These are phyloP conservation scores for Globisporangium yorkense DNA, from an alignment of 352 stramenopile species.

Conservation along the genomic window DNA sequence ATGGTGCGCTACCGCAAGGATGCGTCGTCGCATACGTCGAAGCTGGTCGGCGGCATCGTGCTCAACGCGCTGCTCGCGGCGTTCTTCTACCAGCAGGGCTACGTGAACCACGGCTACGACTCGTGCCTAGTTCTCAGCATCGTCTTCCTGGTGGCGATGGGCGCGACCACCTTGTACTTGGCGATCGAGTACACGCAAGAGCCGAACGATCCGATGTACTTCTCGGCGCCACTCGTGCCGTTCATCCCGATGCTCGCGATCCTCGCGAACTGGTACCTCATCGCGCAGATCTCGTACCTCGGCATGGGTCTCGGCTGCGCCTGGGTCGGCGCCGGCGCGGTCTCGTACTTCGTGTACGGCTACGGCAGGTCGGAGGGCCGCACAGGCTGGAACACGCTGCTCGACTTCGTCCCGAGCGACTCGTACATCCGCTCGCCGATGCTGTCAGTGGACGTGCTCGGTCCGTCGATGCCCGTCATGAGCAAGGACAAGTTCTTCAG, in stretches of 20 bases:
- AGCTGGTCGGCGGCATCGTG: constrained; percentile 41
- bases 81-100: constrained; percentile 74
- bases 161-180: constrained; percentile 24
- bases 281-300: constrained; percentile 46
- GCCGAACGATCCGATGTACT: constrained; percentile 36
- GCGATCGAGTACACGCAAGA: constrained; percentile 61
- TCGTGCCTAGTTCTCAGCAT: constrained; percentile 35
- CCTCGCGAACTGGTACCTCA: constrained; percentile 66
- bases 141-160: constrained; percentile 37
- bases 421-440: constrained; percentile 44
- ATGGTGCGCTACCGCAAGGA: constrained; percentile 62
- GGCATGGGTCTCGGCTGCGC: constrained; percentile 43
- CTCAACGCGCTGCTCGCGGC: constrained; percentile 26
- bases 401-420: constrained; percentile 41
- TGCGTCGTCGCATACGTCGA: constrained; percentile 35
- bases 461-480: constrained; percentile 20
- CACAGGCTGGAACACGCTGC: constrained; percentile 41
- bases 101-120: constrained; percentile 33
- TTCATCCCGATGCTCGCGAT: constrained; percentile 54
- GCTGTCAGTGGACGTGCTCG: constrained; percentile 46
- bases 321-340: constrained; percentile 48
- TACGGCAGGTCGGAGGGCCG: constrained; percentile 60
- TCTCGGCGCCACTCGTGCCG: constrained; percentile 59
- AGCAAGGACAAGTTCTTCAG: constrained; percentile 26
- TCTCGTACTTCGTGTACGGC: constrained; percentile 79